Evolutionary conservation across 2,329 filamentous ascomycete genomes (phyloP), one percentile per base, ranked within the genome.

Genomic region (Apiospora saccharicola): DNA sequence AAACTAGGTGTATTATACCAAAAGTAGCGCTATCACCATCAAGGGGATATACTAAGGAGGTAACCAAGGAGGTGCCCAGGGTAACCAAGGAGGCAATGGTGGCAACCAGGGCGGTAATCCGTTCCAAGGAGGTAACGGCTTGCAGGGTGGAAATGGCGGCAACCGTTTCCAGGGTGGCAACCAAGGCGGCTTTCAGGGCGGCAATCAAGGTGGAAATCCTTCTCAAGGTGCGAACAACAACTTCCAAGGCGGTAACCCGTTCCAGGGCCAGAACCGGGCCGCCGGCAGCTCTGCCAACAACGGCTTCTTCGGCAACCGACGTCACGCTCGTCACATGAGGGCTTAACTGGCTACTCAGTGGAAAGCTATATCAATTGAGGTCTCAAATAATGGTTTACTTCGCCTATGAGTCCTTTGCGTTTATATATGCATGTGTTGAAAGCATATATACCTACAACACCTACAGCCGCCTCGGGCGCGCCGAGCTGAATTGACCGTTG

Each of bases 191-290:
- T 47, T 30, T 24, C 53, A 61, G 53, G 61, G 61, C 30, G 22
- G 61, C 61, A 67, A 67, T 24, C 53, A 61, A 24, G 61, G 61
- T 16, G 22, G 61, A 30, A 67, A 67, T 22, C 44, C 44, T 7
- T 47, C 14, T 4, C 53, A 14, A 24, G 53, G 53, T 7, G 44
- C 22, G 7, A 47, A 8, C 53, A 26, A 26, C 53, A 5, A 16
- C n/a, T 13, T 14, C 30, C 61, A 67, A 14, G 30, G 30, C 16
- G 22, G 22, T 6, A 67, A 67, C 61, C 49, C n/a, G 4, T 53
- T 53, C 49, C n/a, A 53, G n/a, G 49, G 49, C 49, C 7, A 24
- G 47, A 37, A 57, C 51, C 51, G 30, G 51, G 51, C 26, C 14
- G 37, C 13, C 61, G 41, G 41, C 14, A 43, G n/a, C 61, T 43